These are phyloP conservation scores for Clavispora carvajalis DNA, from an alignment of 805 yeast genomes.

Conservation along the genomic window DNA sequence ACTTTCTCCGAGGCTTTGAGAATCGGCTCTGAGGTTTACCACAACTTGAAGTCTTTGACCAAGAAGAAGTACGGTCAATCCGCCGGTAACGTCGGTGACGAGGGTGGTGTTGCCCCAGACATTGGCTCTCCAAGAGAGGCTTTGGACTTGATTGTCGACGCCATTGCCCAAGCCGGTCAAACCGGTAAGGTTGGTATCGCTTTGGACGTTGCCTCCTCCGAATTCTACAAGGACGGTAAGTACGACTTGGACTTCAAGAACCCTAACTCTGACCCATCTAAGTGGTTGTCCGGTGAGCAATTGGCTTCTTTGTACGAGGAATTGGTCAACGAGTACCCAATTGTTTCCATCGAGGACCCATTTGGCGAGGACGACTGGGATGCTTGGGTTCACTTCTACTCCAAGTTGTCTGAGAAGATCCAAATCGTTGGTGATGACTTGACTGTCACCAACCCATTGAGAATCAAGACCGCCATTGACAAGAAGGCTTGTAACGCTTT, in stretches of 20 bases:
- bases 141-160: slow-evolving; percentile 82
- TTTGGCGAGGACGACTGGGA: slow-evolving; percentile 99
- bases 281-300: slow-evolving; percentile 87
- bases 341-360: slow-evolving; percentile 97
- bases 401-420: slow-evolving; percentile 56
- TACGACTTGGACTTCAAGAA: slow-evolving; percentile 99
- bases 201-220: slow-evolving; percentile 95
- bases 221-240: slow-evolving; percentile 94
- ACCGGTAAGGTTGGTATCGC: slow-evolving; percentile 89
- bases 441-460: slow-evolving; percentile 95
- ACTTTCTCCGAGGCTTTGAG: slow-evolving; percentile 93
- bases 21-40: slow-evolving; percentile 98
- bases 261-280: slow-evolving; percentile 84
- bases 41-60: slow-evolving; percentile 86
- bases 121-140: slow-evolving; percentile 95
- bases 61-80: slow-evolving; percentile 95
- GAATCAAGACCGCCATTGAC: slow-evolving; percentile 94
- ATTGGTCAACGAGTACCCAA: slow-evolving; percentile 88
- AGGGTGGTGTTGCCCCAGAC: slow-evolving; percentile 99
- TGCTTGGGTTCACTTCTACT: slow-evolving; percentile 88
- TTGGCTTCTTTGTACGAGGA: slow-evolving; percentile 78
- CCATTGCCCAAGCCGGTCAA: slow-evolving; percentile 94
- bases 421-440: slow-evolving; percentile 98
- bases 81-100: slow-evolving; percentile 99
- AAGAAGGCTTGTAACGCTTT: slow-evolving; percentile 93